Base-by-base conservation (phyloP, 140 eudicot genomes). In the Bidens hawaiensis region DNA sequence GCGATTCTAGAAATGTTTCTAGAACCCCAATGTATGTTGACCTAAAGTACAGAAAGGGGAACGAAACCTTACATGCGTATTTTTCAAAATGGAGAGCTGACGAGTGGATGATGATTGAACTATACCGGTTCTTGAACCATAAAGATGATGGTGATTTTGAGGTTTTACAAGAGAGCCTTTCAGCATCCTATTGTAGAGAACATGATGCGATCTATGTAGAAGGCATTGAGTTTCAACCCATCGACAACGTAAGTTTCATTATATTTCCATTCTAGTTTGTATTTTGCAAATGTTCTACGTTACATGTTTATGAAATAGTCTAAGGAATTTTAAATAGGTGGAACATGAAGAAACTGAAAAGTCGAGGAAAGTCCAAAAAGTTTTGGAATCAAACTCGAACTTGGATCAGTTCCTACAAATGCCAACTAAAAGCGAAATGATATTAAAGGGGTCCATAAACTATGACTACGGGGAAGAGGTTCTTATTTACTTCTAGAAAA, bases 201-300 rank as follows among this genome's bases (percentile, higher is more conserved):
- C n/a, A n/a, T 13, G 7, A 8, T 60, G 34, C 14, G 1, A 8
- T 60, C 2, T 60, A 60, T 22, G 3, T 60, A 25, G 61, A 54
- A 54, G 61, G 61, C 61, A 54, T 60, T 6, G 52, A 61, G 15
- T 61, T 61, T 61, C 53, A 6, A 23, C 24, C 67, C 53, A n/a
- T 61, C 1, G 23, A n/a, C n/a, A n/a, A n/a, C n/a, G n/a, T n/a
- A n/a, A n/a, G n/a, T n/a, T n/a, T n/a, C n/a, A n/a, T n/a, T n/a
- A n/a, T n/a, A n/a, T n/a, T n/a, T n/a, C n/a, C n/a, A n/a, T n/a
- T n/a, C n/a, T n/a, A n/a, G n/a, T n/a, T n/a, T n/a, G n/a, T n/a
- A n/a, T n/a, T n/a, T n/a, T n/a, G n/a, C n/a, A n/a, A n/a, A n/a
- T n/a, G n/a, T n/a, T n/a, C n/a, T n/a, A n/a, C n/a, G n/a, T n/a